These are phyloP conservation scores for Erodium chrysanthum DNA, from an alignment of 441 rosid genomes.

Conservation along the genomic window DNA sequence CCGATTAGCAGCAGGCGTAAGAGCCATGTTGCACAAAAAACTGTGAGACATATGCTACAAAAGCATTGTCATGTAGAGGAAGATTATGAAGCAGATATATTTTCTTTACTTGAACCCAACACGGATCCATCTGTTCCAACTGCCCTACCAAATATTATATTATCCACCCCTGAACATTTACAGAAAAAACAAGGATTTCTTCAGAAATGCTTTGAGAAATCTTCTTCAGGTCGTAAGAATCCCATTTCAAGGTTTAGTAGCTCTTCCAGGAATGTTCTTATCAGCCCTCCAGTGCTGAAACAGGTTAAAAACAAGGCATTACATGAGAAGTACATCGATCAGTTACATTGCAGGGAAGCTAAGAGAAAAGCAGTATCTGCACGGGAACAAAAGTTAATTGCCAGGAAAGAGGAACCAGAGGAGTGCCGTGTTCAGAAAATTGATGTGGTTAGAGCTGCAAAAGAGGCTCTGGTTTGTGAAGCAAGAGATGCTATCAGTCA, in stretches of 20 bases:
- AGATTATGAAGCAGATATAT: slow-evolving; percentile 48
- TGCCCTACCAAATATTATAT: slow-evolving; percentile 15
- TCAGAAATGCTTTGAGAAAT: slow-evolving; percentile 29
- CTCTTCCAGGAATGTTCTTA: slow-evolving; percentile 20
- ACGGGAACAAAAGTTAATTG: slow-evolving; percentile 15
- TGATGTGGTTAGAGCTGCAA: slow-evolving; percentile 44
- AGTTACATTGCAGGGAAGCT: slow-evolving; percentile 67
- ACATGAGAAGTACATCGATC: slow-evolving; percentile 84
- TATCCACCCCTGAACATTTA: slow-evolving; percentile 40
- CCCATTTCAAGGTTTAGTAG: slow-evolving; percentile 30
- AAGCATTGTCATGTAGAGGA: slow-evolving; percentile 39
- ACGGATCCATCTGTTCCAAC: slow-evolving; percentile 23
- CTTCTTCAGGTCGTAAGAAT: slow-evolving; percentile 29
- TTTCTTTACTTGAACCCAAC: slow-evolving; percentile 61
- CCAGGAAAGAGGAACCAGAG: slow-evolving; percentile 33
- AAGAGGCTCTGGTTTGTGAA: slow-evolving; percentile 42
- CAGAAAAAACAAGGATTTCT: slow-evolving; percentile 33
- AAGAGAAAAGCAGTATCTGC: slow-evolving; percentile 44
- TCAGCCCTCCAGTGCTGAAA: slow-evolving; percentile 70
- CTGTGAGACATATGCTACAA: slow-evolving; percentile 48
- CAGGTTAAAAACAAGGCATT: slow-evolving; percentile 58
- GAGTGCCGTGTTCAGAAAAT: slow-evolving; percentile 16
- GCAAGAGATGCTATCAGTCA: slow-evolving; percentile 51
- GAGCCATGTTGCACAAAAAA: slow-evolving; percentile 39
- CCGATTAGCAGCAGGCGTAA: slow-evolving; percentile 26